Evolutionary conservation across 495 filamentous ascomycete species (phyloP).

Genomic region (Aspergillus diversus): DNA sequence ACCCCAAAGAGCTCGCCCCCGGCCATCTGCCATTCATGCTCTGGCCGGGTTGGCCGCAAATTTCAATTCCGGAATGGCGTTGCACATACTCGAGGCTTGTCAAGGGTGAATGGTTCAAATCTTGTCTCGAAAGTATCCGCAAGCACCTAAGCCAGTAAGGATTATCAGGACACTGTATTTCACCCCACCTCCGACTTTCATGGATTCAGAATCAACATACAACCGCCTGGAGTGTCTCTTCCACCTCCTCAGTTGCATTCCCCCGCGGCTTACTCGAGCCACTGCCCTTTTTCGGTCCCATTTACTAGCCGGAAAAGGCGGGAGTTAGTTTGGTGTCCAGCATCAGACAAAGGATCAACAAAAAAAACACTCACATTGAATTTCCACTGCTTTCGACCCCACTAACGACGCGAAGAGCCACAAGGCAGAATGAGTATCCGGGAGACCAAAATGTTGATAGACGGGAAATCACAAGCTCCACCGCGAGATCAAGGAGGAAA

Average conservation of each 20-base stretch:
- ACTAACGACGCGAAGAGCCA: not conserved
- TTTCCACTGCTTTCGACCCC: not conserved
- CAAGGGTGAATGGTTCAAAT: constrained; percentile 87
- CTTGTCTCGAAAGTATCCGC: constrained; percentile 92
- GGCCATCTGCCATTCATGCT: not conserved
- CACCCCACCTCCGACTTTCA: constrained; percentile 17
- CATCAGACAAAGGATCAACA: not conserved
- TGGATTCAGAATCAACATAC: constrained; percentile 49
- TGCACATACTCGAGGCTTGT: constrained; percentile 78
- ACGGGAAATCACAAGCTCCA: not conserved
- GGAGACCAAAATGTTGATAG: not conserved
- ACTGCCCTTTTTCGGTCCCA: constrained; percentile 61
- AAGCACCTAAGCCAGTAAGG: constrained; percentile 59
- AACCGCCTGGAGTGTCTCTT: constrained; percentile 89
- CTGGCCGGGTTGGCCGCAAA: no score
- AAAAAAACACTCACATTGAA: constrained; percentile 18
- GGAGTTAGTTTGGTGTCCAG: not conserved
- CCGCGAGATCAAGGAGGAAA: not conserved
- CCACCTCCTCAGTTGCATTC: constrained; percentile 65
- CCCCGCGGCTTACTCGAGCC: constrained; percentile 65
- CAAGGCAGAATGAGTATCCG: not conserved
- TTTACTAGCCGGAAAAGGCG: constrained; percentile 24
- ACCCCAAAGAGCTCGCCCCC: not conserved
- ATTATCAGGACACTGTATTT: constrained; percentile 21
- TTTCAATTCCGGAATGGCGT: not conserved